These are phyloP conservation scores for Podospora anserina DNA, from an alignment of 495 filamentous ascomycete genomes.

Conservation along the genomic window DNA sequence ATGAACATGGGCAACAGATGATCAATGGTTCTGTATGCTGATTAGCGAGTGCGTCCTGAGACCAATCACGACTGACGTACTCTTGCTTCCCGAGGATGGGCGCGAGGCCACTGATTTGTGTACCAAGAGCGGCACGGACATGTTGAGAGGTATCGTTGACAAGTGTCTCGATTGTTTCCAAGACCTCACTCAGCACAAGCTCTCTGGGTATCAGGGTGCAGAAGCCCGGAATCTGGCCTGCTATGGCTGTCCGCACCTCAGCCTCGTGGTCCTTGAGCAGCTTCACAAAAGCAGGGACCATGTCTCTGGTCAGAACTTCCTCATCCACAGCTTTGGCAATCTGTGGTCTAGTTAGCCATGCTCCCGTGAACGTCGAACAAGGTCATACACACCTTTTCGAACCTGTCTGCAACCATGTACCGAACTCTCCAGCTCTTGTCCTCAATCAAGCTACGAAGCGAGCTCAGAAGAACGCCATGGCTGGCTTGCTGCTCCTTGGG, in stretches of 20 bases:
- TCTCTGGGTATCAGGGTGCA: slow-evolving; percentile 82
- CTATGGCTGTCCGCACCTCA: slow-evolving; percentile 94
- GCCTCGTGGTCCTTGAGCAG: slow-evolving; percentile 95
- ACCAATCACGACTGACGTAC: slow-evolving; percentile 50
- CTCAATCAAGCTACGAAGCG: slow-evolving; percentile 87
- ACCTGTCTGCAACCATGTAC: slow-evolving; percentile 98
- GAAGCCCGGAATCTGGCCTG: slow-evolving; percentile 96
- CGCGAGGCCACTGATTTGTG: slow-evolving; percentile 94
- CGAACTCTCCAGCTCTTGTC: slow-evolving; percentile 99
- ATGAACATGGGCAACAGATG: slow-evolving; percentile 98
- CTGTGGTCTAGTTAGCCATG: slow-evolving; percentile 41
- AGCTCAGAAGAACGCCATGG: slow-evolving; percentile 87
- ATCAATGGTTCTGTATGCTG: slow-evolving; percentile 69
- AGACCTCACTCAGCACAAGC: slow-evolving; percentile 90
- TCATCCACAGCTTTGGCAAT: slow-evolving; percentile 98
- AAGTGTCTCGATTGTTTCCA: slow-evolving; percentile 92
- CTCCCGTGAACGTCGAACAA: slow-evolving; percentile 7
- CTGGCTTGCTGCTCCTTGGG: slow-evolving; percentile 97
- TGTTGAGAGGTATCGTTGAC: slow-evolving; percentile 96
- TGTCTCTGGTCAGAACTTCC: slow-evolving; percentile 88
- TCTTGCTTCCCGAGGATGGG: slow-evolving; percentile 97
- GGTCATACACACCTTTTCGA: slow-evolving; percentile 73
- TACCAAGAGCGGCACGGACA: slow-evolving; percentile 90
- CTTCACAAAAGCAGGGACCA: slow-evolving; percentile 96
- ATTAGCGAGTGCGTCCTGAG: slow-evolving; percentile 14